Base-by-base conservation (phyloP, 768 basidiomycete genomes). In the Sporobolomyces pararoseus region DNA sequence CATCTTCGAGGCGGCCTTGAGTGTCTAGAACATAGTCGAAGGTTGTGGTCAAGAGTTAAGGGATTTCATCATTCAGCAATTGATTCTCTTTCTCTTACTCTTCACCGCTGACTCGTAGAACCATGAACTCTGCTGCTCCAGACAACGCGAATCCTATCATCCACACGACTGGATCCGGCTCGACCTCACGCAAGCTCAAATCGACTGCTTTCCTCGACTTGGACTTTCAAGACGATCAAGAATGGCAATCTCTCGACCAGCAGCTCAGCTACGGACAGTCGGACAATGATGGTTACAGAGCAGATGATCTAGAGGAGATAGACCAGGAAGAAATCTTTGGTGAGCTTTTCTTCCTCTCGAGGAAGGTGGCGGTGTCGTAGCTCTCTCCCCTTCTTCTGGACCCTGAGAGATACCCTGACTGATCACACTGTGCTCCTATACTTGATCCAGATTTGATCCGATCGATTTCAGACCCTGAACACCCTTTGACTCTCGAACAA, bases 291-390 rank as follows among this genome's bases (percentile, higher is more conserved):
- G 9, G 3, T 3, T n/a, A 6, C 25, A 0, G 7, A 9, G 25
- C 14, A 4, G 51, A 55, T 16, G 77, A 77, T 61, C 73, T 84
- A 0, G 82, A 81, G 7, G 88, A 90, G 47, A 95, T 98, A 62
- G 93, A 98, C 81, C 85, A 86, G 73, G 88, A 94, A 66, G 95
- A 98, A 80, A 86, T 98, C 58, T 98, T 89, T 76, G 95, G 94
- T 95, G 58, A 62, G 81, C 70, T 14, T 29, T 17, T 42, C 39
- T 25, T 53, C 51, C 12, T 39, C 23, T 21, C 32, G 46, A 49
- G 9, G 7, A 27, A 29, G 14, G 29, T 29, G 42, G 37, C 32
- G 31, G 62, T 60, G 62, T 34, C 52, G 12, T 10, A 2, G 35
- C 23, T 23, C 44, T 31, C 44, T 16, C 57, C 80, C 74, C 46